phyloP scores from a whole-genome alignment of 129 eudicot genomes.

The Centrapalus pauciflorus region DNA sequence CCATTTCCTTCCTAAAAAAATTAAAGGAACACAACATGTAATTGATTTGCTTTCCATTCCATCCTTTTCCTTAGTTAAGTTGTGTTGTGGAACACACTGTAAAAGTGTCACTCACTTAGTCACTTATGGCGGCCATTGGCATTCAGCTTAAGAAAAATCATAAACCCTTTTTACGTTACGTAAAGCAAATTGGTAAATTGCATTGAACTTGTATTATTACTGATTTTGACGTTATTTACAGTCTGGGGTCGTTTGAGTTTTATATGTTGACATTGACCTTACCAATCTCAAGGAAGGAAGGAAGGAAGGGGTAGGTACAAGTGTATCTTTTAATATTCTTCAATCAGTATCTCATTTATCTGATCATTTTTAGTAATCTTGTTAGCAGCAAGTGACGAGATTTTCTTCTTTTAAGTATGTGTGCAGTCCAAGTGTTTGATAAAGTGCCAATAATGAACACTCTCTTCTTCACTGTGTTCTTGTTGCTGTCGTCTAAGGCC shows the following conservation, averaged over 20 bases:
- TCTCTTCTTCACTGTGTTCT: slow-evolving; percentile 4
- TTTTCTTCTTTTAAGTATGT: slow-evolving; percentile 1
- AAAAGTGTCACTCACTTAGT: too few relatives aligned
- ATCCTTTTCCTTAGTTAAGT: too few relatives aligned
- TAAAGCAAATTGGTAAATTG: neutral
- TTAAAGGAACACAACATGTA: too few relatives aligned
- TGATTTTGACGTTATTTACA: neutral
- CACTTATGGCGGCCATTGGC: neutral
- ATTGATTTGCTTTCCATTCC: too few relatives aligned
- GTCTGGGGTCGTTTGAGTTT: neutral
- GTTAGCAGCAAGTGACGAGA: too few relatives aligned
- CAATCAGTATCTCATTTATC: neutral
- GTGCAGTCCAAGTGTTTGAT: slow-evolving; percentile 22
- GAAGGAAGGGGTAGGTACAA: neutral
- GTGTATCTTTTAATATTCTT: neutral
- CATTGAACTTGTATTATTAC: neutral
- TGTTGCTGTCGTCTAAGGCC: slow-evolving; percentile 3
- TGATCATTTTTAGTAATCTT: neutral
- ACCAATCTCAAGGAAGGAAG: neutral
- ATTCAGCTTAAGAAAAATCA: neutral
- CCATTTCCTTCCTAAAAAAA: too few relatives aligned
- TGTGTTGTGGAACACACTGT: too few relatives aligned
- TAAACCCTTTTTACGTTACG: neutral
- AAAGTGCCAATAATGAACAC: slow-evolving; percentile 10
- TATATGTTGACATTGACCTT: neutral